Evolutionary conservation across 2,329 filamentous ascomycete genomes (phyloP).

Genomic region (Penicillium sp.): DNA sequence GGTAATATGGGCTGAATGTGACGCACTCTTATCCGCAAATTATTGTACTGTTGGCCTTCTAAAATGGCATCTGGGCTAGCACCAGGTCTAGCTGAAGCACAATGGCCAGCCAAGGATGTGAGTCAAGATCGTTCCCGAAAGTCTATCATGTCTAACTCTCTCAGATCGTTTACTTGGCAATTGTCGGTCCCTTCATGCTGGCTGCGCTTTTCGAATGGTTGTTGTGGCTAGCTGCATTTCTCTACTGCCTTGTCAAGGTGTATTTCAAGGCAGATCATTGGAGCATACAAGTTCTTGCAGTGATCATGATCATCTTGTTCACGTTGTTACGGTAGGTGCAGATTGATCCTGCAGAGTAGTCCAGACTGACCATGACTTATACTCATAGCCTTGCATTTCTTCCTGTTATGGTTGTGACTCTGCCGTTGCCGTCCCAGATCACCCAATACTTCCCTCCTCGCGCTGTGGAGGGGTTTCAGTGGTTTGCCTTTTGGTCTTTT

Average conservation of each 20-base stretch:
- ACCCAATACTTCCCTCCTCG: slow-evolving; percentile 63
- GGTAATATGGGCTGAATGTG: no score
- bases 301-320: slow-evolving; percentile 69
- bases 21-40: no score
- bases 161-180: slow-evolving; percentile 77
- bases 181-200: slow-evolving; percentile 75
- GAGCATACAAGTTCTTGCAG: slow-evolving; percentile 71
- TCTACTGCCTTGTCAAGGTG: slow-evolving; percentile 85
- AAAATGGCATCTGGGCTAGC: neutral
- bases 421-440: slow-evolving; percentile 71
- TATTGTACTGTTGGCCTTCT: no score
- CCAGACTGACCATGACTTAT: neutral
- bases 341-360: slow-evolving; percentile 58
- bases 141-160: neutral
- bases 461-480: slow-evolving; percentile 71
- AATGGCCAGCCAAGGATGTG: slow-evolving; percentile 17
- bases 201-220: slow-evolving; percentile 89
- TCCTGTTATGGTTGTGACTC: slow-evolving; percentile 87
- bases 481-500: slow-evolving; percentile 95
- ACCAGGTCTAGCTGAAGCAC: neutral
- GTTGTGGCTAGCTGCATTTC: slow-evolving; percentile 86
- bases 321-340: slow-evolving; percentile 71
- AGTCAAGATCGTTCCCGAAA: neutral
- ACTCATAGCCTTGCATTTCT: slow-evolving; percentile 69
- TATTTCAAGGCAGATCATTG: slow-evolving; percentile 84